phyloP scores from a whole-genome alignment of 495 filamentous ascomycete genomes.

The Hypoxylon crocopeplum region DNA sequence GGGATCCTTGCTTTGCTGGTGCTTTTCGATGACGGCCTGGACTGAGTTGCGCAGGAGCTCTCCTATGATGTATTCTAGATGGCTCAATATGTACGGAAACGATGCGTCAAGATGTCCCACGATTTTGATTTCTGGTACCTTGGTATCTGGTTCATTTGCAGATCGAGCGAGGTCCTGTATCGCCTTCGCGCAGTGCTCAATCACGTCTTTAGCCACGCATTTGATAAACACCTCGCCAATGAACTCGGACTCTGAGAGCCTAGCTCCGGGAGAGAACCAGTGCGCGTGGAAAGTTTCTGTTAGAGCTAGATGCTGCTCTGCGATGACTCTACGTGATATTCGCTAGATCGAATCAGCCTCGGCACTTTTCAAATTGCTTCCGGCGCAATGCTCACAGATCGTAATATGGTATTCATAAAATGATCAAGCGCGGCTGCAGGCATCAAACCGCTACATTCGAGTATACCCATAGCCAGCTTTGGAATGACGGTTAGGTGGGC shows the following conservation, averaged over 20 bases:
- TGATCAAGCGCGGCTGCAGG: slow-evolving; percentile 79
- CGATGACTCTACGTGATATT: slow-evolving; percentile 95
- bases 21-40: slow-evolving; percentile 83
- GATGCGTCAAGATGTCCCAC: slow-evolving; percentile 86
- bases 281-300: slow-evolving; percentile 94
- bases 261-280: slow-evolving; percentile 87
- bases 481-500: slow-evolving; percentile 95
- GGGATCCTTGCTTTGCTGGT: slow-evolving; percentile 39
- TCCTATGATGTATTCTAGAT: slow-evolving; percentile 95
- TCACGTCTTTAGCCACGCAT: slow-evolving; percentile 89
- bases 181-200: slow-evolving; percentile 79
- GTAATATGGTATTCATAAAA: slow-evolving; percentile 93
- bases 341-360: slow-evolving; percentile 57
- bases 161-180: slow-evolving; percentile 71
- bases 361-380: not conserved
- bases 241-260: slow-evolving; percentile 78
- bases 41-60: slow-evolving; percentile 95
- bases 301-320: slow-evolving; percentile 95
- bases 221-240: slow-evolving; percentile 95
- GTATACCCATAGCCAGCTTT: slow-evolving; percentile 88
- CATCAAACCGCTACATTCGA: slow-evolving; percentile 84
- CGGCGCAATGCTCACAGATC: slow-evolving; percentile 68
- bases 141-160: slow-evolving; percentile 70
- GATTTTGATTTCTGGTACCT: slow-evolving; percentile 82
- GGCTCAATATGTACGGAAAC: slow-evolving; percentile 95